Percentiles rank a stretch among this genome's conserved stretches.
Evolutionary conservation across 73 alveolate genomes (phyloP).

Genomic region (Tetrahymena borealis): DNA sequence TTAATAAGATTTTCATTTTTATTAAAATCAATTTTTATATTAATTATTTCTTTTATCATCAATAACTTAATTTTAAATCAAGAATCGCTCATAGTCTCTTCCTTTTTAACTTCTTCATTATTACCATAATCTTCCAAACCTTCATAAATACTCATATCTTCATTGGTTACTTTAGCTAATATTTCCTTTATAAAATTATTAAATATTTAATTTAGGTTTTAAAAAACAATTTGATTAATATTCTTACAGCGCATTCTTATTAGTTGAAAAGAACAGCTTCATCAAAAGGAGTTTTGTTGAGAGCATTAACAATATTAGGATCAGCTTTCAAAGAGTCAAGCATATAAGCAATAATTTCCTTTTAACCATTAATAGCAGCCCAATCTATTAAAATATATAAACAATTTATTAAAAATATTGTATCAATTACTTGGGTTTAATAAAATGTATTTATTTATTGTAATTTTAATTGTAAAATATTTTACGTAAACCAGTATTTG

Average conservation of each 20-base stretch:
- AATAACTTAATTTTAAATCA: not conserved
- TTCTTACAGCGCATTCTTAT: not conserved
- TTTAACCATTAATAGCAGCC: not conserved
- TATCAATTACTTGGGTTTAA: not conserved
- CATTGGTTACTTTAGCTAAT: not conserved
- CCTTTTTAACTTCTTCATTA: not conserved
- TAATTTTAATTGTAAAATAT: not conserved
- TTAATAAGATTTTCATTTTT: no score
- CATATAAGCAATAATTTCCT: not conserved
- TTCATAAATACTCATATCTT: not conserved
- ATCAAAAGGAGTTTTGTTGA: not conserved
- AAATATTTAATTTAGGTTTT: not conserved
- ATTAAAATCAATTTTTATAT: not conserved
- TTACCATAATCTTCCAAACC: not conserved
- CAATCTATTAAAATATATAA: not conserved
- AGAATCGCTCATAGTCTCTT: not conserved
- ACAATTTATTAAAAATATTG: not conserved
- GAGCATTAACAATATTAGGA: not conserved
- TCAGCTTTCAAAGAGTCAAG: not conserved
- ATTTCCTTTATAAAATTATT: not conserved
- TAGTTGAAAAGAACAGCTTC: not conserved
- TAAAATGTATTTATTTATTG: no score
- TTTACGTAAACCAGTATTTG: not conserved
- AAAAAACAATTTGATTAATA: not conserved
- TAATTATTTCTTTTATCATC: not conserved